A percentile compares a stretch with the other conserved stretches of the same genome.
These are phyloP conservation scores for Pyrenophora tritici-repentis DNA, from an alignment of 2,329 filamentous ascomycete genomes.

Conservation along the genomic window DNA sequence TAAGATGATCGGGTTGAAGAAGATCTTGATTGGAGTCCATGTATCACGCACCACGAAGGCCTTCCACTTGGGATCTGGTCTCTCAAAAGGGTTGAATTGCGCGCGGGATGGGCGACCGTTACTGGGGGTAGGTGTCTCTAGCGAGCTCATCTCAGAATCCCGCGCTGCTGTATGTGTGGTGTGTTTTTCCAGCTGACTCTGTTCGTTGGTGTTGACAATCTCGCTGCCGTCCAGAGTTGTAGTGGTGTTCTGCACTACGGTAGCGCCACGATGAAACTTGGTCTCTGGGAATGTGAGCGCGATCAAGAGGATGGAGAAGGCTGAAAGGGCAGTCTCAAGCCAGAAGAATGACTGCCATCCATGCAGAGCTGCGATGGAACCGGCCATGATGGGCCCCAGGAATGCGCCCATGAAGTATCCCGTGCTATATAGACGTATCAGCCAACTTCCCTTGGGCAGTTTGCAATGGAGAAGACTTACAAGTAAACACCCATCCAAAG, in stretches of 20 bases:
- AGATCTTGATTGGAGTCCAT: conserved; percentile 49
- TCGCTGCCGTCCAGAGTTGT: background rate
- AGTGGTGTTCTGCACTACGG: background rate
- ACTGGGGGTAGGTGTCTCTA: conserved; percentile 24
- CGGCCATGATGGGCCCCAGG: conserved; percentile 52
- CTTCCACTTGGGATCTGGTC: conserved; percentile 48
- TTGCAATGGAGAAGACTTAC: conserved; percentile 18
- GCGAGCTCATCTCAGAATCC: conserved; percentile 31
- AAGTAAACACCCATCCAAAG: conserved; percentile 49
- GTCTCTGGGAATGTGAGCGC: conserved; percentile 52
- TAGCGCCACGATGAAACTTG: conserved; percentile 44
- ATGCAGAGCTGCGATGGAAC: conserved; percentile 48
- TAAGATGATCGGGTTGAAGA: conserved; percentile 53
- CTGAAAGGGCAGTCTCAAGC: conserved; percentile 49
- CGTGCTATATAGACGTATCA: conserved; percentile 30
- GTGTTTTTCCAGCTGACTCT: conserved; percentile 37
- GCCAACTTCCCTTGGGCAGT: no score
- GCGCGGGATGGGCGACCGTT: conserved; percentile 47
- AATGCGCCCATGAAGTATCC: conserved; percentile 52
- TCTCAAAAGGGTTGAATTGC: conserved; percentile 48
- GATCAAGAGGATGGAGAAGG: conserved; percentile 48
- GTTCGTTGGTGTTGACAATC: background rate
- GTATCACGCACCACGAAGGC: conserved; percentile 49
- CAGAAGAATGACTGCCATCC: conserved; percentile 56
- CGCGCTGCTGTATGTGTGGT: conserved; percentile 17